A percentile compares a stretch with the other conserved stretches of the same genome.
phyloP scores from a whole-genome alignment of 164 flowering plant species.

The Saururus chinensis region DNA sequence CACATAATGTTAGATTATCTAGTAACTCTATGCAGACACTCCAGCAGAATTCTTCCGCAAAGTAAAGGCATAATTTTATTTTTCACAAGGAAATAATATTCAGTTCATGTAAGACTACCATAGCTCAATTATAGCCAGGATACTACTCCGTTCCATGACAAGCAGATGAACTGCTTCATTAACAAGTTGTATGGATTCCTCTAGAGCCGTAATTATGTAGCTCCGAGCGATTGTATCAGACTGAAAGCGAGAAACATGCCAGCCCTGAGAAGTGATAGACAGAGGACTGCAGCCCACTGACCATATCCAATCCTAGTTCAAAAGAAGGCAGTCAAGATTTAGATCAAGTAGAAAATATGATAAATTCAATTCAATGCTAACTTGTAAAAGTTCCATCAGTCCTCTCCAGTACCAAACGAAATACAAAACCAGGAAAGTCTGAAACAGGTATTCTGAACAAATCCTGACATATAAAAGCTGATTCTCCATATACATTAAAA shows the following conservation, averaged over 20 bases:
- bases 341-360: neutral
- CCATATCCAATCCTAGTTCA: slow-evolving; percentile 89
- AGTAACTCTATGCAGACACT: neutral
- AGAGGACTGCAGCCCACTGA: slow-evolving; percentile 91
- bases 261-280: slow-evolving; percentile 84
- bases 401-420: neutral
- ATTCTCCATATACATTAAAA: too few relatives aligned
- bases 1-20: neutral
- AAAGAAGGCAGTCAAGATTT: neutral
- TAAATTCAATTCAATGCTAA: neutral
- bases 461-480: neutral
- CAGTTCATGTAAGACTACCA: neutral
- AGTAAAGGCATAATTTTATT: neutral
- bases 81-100: too few relatives aligned
- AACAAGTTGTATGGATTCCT: slow-evolving; percentile 74
- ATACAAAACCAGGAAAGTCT: neutral
- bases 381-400: neutral
- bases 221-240: slow-evolving; percentile 90
- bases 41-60: neutral
- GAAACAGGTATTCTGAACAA: neutral
- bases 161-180: slow-evolving; percentile 78
- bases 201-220: slow-evolving; percentile 81
- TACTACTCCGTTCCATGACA: slow-evolving; percentile 82
- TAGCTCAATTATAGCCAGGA: slow-evolving; percentile 32
- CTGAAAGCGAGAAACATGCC: slow-evolving; percentile 79